A percentile compares a stretch with the other conserved stretches of the same genome.
These are phyloP conservation scores for Wickerhamiella brachini DNA, from an alignment of 805 yeast genomes.

Conservation along the genomic window DNA sequence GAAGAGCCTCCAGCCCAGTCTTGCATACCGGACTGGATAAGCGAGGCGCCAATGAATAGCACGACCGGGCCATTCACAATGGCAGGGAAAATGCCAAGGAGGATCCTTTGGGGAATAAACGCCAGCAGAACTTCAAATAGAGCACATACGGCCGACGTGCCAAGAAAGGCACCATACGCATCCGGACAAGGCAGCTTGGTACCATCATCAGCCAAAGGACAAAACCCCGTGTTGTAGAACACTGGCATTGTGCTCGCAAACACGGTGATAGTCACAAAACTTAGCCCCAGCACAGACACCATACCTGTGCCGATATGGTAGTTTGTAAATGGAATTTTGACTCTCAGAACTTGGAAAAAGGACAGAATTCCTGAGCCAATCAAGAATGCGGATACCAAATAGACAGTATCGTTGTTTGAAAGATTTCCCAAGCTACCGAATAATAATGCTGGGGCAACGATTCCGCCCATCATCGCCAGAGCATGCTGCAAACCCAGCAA, in stretches of 20 bases:
- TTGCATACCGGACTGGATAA: constrained; percentile 58
- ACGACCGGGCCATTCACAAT: constrained; percentile 91
- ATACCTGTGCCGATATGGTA: constrained; percentile 80
- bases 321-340: constrained; percentile 59
- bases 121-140: constrained; percentile 59
- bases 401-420: constrained; percentile 35
- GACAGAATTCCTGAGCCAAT: constrained; percentile 63
- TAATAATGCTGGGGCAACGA: constrained; percentile 70
- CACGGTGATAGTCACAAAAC: constrained; percentile 77
- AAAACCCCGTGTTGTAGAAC: constrained; percentile 62
- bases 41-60: constrained; percentile 59
- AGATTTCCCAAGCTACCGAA: constrained; percentile 54
- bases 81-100: constrained; percentile 73
- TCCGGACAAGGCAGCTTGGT: constrained; percentile 65
- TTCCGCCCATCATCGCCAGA: constrained; percentile 83
- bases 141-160: constrained; percentile 64
- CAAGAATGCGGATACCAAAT: constrained; percentile 55
- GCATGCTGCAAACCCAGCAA: constrained; percentile 79
- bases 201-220: constrained; percentile 54
- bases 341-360: constrained; percentile 62
- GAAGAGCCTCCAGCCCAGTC: constrained; percentile 86
- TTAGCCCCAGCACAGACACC: constrained; percentile 80
- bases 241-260: constrained; percentile 65
- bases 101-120: constrained; percentile 57
- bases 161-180: constrained; percentile 77